phyloP scores from a whole-genome alignment of 768 basidiomycete genomes.

The Amanita exitialis region DNA sequence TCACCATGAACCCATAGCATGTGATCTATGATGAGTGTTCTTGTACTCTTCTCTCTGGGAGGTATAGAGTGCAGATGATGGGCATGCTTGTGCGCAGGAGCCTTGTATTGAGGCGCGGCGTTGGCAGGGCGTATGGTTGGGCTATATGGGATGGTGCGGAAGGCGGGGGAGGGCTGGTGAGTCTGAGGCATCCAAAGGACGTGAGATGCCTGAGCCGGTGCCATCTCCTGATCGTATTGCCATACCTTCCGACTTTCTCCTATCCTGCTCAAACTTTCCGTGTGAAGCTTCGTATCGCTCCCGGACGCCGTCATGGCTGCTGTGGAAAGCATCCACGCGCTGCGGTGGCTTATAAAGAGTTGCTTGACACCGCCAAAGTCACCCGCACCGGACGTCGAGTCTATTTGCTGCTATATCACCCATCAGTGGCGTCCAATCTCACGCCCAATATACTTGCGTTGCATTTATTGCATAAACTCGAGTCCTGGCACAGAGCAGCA shows the following conservation, averaged over 20 bases:
- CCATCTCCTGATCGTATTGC: neutral
- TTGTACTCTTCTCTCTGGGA: conserved; percentile 80
- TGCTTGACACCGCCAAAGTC: too few relatives aligned
- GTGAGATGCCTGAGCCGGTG: neutral
- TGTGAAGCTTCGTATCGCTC: neutral
- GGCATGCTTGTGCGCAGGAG: conserved; percentile 69
- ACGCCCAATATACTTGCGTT: neutral
- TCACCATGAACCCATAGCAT: conserved; percentile 74
- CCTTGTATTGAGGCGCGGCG: conserved; percentile 5
- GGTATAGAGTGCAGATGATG: conserved; percentile 84
- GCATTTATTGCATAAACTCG: too few relatives aligned
- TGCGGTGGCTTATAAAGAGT: neutral
- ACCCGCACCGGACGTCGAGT: too few relatives aligned
- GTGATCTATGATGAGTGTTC: conserved; percentile 82
- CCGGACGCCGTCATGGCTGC: neutral
- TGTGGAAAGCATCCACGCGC: too few relatives aligned
- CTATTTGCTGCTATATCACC: too few relatives aligned
- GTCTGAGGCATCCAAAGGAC: neutral
- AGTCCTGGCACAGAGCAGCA: too few relatives aligned
- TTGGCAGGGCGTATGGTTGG: neutral
- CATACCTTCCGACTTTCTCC: conserved; percentile 4
- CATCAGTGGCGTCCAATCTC: neutral
- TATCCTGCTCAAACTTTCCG: neutral
- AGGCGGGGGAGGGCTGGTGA: neutral
- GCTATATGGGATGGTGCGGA: conserved; percentile 3